Conservation (phyloP, 2,329 filamentous ascomycete genomes). For the Metarhizium anisopliae region DNA sequence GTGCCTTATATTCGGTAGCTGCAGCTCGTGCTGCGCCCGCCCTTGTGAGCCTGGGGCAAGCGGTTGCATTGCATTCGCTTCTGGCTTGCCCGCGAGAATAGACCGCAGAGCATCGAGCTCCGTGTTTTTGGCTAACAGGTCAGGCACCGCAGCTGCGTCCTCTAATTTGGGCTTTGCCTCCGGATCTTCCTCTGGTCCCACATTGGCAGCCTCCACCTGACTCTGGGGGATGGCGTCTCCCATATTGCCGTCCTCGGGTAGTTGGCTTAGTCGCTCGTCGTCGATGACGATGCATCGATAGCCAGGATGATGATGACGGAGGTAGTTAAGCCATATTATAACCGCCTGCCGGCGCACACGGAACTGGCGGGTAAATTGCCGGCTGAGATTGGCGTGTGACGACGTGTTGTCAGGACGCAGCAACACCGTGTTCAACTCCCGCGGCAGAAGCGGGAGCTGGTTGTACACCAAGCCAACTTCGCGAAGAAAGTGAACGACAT, state of each 20-base stretch:
- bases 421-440: too few relatives aligned
- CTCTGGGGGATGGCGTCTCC: neutral
- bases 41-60: neutral
- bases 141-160: neutral
- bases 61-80: neutral
- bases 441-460: too few relatives aligned
- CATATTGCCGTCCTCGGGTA: conserved; percentile 5
- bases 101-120: conserved; percentile 5
- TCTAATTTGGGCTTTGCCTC: too few relatives aligned
- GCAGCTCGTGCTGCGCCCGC: neutral
- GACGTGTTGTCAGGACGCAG: too few relatives aligned
- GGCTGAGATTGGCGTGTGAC: too few relatives aligned
- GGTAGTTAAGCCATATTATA: conserved; percentile 4
- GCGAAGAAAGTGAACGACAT: too few relatives aligned
- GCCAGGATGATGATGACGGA: neutral
- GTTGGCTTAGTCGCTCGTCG: conserved; percentile 2
- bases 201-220: neutral
- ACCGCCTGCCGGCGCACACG: neutral
- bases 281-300: neutral
- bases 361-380: neutral
- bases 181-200: neutral
- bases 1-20: too few relatives aligned
- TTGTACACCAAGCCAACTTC: too few relatives aligned
- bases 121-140: conserved; percentile 5
- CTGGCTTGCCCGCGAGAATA: conserved; percentile 1